Conservation (phyloP, 345 rosid genomes). For the Hibiscus tridactylites region DNA sequence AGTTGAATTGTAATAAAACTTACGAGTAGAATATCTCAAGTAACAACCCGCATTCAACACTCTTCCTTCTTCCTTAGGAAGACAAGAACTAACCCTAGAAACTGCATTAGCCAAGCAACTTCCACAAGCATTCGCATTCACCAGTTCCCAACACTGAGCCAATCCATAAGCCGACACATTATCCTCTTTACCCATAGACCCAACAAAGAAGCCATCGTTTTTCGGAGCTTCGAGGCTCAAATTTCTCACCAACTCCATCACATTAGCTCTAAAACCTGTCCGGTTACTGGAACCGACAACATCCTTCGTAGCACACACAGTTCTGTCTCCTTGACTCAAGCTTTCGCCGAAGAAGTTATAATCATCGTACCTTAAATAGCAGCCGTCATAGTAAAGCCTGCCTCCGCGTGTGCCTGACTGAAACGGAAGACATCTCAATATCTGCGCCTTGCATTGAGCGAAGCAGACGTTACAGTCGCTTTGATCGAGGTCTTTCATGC, state of each 20-base stretch:
- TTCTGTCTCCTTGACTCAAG: slow-evolving; percentile 12
- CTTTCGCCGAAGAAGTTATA: slow-evolving; percentile 60
- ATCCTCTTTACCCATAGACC: slow-evolving; percentile 41
- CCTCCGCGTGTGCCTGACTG: slow-evolving; percentile 72
- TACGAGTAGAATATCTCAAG: slow-evolving; percentile 57
- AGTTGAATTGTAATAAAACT: slow-evolving; percentile 52
- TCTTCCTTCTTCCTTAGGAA: slow-evolving; percentile 57
- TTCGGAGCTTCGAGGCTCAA: slow-evolving; percentile 43
- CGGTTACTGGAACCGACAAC: slow-evolving; percentile 33
- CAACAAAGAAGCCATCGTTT: slow-evolving; percentile 56
- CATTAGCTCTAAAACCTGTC: slow-evolving; percentile 41
- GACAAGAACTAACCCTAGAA: slow-evolving; percentile 34
- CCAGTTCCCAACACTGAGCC: slow-evolving; percentile 81
- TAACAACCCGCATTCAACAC: slow-evolving; percentile 75
- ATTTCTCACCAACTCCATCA: slow-evolving; percentile 40
- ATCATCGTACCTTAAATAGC: slow-evolving; percentile 69
- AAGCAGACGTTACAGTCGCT: slow-evolving; percentile 69
- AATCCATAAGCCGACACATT: slow-evolving; percentile 68
- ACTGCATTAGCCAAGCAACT: slow-evolving; percentile 46
- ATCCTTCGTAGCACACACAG: slow-evolving; percentile 37
- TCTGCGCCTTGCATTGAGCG: slow-evolving; percentile 69
- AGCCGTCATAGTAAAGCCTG: slow-evolving; percentile 59
- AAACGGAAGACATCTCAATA: slow-evolving; percentile 62
- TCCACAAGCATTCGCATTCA: slow-evolving; percentile 39
- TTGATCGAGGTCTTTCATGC: slow-evolving; percentile 62